Conservation (phyloP, 257 asterid genomes). For the Solanum boliviense region DNA sequence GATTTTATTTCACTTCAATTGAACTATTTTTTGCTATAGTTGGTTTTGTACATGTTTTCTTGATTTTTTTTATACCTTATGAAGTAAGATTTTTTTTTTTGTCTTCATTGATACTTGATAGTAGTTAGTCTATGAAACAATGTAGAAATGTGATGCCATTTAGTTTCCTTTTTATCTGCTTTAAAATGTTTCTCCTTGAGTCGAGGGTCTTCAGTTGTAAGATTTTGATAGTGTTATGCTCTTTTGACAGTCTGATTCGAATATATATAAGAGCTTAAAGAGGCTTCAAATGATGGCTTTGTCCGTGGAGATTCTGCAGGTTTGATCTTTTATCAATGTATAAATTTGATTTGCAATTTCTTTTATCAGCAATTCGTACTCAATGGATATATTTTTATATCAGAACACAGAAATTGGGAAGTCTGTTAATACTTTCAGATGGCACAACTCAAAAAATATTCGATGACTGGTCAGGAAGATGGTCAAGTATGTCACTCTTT, state of each 20-base stretch:
- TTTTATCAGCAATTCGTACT: background rate
- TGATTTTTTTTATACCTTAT: background rate
- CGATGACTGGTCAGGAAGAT: constrained; percentile 38
- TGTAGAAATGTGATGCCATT: background rate
- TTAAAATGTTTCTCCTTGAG: too few relatives aligned
- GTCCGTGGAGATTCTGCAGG: constrained; percentile 73
- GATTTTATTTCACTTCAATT: too few relatives aligned
- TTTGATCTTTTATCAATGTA: constrained; percentile 4
- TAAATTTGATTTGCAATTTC: background rate
- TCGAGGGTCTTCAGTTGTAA: background rate
- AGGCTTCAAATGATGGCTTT: constrained; percentile 61
- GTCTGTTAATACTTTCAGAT: constrained; percentile 39
- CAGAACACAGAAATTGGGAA: constrained; percentile 66
- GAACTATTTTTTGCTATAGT: background rate
- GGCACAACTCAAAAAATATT: constrained; percentile 45
- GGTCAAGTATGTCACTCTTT: constrained; percentile 37
- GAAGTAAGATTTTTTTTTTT: too few relatives aligned
- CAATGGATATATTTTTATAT: constrained; percentile 7
- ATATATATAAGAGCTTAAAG: constrained; percentile 54
- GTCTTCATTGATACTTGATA: background rate
- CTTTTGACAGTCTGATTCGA: constrained; percentile 43
- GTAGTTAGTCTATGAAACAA: constrained; percentile 1
- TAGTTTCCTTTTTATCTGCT: background rate
- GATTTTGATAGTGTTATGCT: constrained; percentile 7
- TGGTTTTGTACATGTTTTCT: background rate